Percentiles rank a stretch among this genome's conserved stretches.
Evolutionary conservation across 768 basidiomycete genomes (phyloP).

Genomic region (Scleroderma citrinum): DNA sequence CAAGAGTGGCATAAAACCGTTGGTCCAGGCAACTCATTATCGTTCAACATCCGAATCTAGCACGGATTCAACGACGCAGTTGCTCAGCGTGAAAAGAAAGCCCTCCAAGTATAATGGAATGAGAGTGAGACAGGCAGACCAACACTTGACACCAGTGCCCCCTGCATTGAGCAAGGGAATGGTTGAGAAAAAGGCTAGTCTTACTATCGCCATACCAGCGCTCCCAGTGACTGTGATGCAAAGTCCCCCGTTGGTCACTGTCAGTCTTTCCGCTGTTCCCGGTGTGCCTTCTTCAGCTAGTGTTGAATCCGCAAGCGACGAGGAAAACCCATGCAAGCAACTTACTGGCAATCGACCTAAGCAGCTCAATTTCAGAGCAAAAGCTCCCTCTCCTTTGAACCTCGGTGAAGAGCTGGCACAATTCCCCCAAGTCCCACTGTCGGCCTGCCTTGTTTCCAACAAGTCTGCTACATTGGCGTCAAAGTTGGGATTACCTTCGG

Average conservation of each 20-base stretch:
- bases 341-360: background rate
- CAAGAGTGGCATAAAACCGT: background rate
- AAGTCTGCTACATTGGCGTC: conserved; percentile 8
- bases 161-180: background rate
- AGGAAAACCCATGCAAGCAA: background rate
- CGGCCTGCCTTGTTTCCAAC: background rate
- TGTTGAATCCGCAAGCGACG: background rate
- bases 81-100: conserved; percentile 9
- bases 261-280: conserved; percentile 3
- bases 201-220: conserved; percentile 2
- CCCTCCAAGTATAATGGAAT: conserved; percentile 1
- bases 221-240: background rate
- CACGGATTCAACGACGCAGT: conserved; percentile 12
- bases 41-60: conserved; percentile 13
- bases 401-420: background rate
- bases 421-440: background rate
- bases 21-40: conserved; percentile 6
- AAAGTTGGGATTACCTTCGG: conserved; percentile 8
- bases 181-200: background rate
- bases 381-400: conserved; percentile 7
- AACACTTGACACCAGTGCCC: background rate
- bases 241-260: conserved; percentile 1
- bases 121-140: conserved; percentile 2
- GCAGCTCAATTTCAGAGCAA: conserved; percentile 3
- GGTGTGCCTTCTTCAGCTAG: background rate